Evolutionary conservation across 768 basidiomycete genomes (phyloP).

Genomic region (Tricholoma saponaceum): DNA sequence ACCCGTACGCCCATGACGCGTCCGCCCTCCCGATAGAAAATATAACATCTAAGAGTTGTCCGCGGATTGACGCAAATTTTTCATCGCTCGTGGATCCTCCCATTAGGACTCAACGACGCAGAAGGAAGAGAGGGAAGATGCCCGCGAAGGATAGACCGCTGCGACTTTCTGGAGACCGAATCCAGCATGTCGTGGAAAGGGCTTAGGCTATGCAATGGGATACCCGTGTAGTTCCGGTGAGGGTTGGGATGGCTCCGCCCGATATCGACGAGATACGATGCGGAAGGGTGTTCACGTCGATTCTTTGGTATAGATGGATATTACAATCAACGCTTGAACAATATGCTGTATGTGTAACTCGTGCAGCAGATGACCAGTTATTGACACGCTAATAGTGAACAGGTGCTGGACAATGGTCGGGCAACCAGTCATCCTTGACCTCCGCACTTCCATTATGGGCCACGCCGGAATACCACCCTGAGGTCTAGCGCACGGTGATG

Average conservation of each 20-base stretch:
- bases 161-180: conserved; percentile 40
- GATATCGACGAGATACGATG: conserved; percentile 18
- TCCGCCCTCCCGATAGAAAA: not conserved
- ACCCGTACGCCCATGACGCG: conserved; percentile 27
- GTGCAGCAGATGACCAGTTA: not conserved
- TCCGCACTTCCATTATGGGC: too few relatives aligned
- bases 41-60: not conserved
- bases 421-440: too few relatives aligned
- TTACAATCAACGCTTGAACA: not conserved
- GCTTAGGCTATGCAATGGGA: conserved; percentile 40
- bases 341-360: not conserved
- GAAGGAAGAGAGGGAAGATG: conserved; percentile 14
- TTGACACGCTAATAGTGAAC: too few relatives aligned
- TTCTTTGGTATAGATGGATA: not conserved
- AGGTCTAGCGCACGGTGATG: too few relatives aligned
- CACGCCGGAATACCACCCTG: too few relatives aligned
- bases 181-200: conserved; percentile 31
- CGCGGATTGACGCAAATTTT: not conserved
- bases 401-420: too few relatives aligned
- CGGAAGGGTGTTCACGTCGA: conserved; percentile 3
- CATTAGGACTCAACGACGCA: not conserved
- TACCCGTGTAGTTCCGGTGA: conserved; percentile 28
- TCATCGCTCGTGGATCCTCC: not conserved
- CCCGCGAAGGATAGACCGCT: conserved; percentile 22
- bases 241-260: conserved; percentile 8